Conservation (phyloP, 202 grass and related monocot species). For the Bolboschoenoplectus hybrid region DNA sequence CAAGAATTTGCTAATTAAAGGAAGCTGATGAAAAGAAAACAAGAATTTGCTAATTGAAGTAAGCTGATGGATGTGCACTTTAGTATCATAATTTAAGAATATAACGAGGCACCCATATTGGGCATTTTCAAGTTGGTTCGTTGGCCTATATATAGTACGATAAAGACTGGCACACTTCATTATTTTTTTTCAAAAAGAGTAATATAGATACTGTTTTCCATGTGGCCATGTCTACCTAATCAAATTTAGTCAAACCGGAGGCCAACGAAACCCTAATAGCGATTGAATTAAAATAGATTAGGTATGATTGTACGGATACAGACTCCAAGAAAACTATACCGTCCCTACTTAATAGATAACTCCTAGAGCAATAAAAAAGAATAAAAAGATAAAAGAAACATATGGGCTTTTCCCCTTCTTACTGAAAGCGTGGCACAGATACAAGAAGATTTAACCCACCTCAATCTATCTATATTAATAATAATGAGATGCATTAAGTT, state of each 20-base stretch:
- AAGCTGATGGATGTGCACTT: background rate
- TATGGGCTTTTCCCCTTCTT: background rate
- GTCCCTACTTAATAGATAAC: background rate
- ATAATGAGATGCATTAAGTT: background rate
- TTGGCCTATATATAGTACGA: background rate
- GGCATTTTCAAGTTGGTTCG: background rate
- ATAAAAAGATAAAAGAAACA: background rate
- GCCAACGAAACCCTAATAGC: background rate
- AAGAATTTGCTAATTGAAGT: background rate
- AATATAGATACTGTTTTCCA: background rate
- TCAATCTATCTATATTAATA: conserved; percentile 23
- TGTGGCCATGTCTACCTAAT: background rate
- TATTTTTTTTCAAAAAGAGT: background rate
- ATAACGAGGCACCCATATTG: background rate
- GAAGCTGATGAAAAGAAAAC: too few species aligned
- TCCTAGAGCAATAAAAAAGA: background rate
- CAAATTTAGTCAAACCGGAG: background rate
- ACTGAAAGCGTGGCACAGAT: background rate
- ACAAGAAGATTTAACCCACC: background rate
- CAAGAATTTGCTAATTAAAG: too few species aligned
- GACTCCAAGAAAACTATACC: background rate
- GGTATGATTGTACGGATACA: background rate
- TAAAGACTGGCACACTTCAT: background rate
- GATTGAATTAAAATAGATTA: background rate
- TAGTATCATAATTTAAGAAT: background rate